Base-by-base conservation (phyloP, 2,329 filamentous ascomycete genomes). In the Penicillium sp. region DNA sequence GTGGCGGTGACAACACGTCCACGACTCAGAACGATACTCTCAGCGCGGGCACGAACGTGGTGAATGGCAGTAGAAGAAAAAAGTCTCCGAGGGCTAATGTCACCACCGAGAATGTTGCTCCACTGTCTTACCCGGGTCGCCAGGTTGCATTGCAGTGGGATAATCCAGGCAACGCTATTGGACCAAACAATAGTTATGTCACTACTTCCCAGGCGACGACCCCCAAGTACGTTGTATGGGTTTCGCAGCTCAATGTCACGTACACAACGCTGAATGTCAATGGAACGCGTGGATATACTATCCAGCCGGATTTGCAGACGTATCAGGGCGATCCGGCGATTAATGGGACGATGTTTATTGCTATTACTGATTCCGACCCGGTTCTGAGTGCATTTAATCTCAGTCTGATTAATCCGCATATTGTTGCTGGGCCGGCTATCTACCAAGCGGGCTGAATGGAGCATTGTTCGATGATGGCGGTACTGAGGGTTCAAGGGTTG, bases 151-250 rank as follows among this genome's bases (percentile, higher is more conserved):
- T 95, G 6, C 70, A 80, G 42, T 95, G 90, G 90, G 89, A 94
- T 25, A 73, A 69, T 0, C 87, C 89, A 0, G 89, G 89, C 0
- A 74, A 82, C 62, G 65, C 81, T 0, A 81, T 93, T 3, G 90
- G 90, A 0, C 90, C 90, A 0, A 93, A 95, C 73, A 91, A 90
- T 76, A 89, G 85, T 67, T 95, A 95, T 69, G 75, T 91, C 47
- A 93, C 90, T 0, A 77, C 79, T 0, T 79, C 81, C 0, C 62
- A 67, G 18, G 88, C 87, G 0, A 80, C 79, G 2, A 64, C 71
- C 3, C 87, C 90, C 0, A 74, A 77, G 54, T 95, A 82, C 61
- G 89, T 90, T 0, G 83, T 85, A 0, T 96, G 90, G 89, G 87
- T 89, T 1, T 82, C 81, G 0, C 90, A 94, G 77, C 77, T 94